A percentile compares a stretch with the other conserved stretches of the same genome.
Conservation (phyloP, 176 grass and related monocot species). For the Eragrostis curvula region DNA sequence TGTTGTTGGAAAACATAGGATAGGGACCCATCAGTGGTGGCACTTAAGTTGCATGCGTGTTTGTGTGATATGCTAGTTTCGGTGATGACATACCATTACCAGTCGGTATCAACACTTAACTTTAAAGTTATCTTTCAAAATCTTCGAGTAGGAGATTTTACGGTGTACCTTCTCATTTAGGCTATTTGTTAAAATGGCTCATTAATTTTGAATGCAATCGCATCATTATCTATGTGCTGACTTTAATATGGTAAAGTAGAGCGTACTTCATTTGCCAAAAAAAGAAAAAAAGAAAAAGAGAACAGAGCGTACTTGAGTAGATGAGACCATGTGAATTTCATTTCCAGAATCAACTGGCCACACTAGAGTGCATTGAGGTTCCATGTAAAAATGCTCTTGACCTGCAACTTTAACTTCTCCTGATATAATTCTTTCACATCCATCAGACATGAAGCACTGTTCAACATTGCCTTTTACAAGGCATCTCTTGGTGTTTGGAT, state of each 20-base stretch:
- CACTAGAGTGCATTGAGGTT: constrained; percentile 76
- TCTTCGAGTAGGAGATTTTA: constrained; percentile 11
- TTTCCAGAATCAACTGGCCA: constrained; percentile 94
- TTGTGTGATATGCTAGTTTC: too few relatives aligned
- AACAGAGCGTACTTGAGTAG: constrained; percentile 78
- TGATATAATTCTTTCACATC: constrained; percentile 70
- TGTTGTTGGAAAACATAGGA: too few relatives aligned
- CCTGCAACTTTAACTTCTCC: constrained; percentile 77
- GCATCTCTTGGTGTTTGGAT: constrained; percentile 73
- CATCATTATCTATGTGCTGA: neutral
- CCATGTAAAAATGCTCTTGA: constrained; percentile 98
- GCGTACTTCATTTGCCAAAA: too few relatives aligned
- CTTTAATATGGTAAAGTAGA: constrained; percentile 22
- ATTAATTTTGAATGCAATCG: neutral
- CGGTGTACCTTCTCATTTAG: neutral
- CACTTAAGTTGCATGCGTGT: too few relatives aligned
- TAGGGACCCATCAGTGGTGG: too few relatives aligned
- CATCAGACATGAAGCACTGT: constrained; percentile 60
- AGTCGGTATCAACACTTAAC: too few relatives aligned
- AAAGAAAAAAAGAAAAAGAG: too few relatives aligned
- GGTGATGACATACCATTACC: too few relatives aligned
- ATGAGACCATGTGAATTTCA: constrained; percentile 98
- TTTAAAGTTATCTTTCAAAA: constrained; percentile 5
- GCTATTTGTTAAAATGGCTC: neutral
- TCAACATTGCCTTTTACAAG: constrained; percentile 82